These are phyloP conservation scores for Stemphylium beticola DNA, from an alignment of 2,329 filamentous ascomycete species.

Conservation along the genomic window DNA sequence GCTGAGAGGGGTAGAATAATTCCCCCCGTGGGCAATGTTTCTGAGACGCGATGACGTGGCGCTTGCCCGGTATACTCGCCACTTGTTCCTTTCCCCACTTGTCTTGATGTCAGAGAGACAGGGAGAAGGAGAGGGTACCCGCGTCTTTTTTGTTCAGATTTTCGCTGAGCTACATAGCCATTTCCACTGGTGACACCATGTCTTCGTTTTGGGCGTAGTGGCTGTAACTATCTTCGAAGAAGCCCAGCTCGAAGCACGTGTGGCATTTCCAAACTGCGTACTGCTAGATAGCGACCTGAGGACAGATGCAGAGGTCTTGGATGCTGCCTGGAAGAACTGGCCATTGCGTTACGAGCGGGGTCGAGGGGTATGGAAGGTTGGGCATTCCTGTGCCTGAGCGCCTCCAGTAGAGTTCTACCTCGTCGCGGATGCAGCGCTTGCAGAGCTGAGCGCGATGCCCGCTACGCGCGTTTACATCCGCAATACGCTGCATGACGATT, in stretches of 20 bases:
- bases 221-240: fast-evolving
- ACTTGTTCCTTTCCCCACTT: too few relatives aligned
- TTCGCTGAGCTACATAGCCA: too few relatives aligned
- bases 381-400: background rate
- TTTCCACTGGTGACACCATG: background rate
- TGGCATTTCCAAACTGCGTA: background rate
- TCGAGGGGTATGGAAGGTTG: too few relatives aligned
- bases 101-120: too few relatives aligned
- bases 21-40: too few relatives aligned
- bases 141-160: too few relatives aligned
- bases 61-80: too few relatives aligned
- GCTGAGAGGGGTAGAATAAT: too few relatives aligned
- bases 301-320: background rate
- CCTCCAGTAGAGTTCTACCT: constrained; percentile 8
- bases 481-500: background rate
- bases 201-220: background rate
- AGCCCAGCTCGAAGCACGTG: background rate
- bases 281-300: background rate
- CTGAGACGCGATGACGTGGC: too few relatives aligned
- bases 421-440: constrained; percentile 1
- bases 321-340: background rate
- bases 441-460: constrained; percentile 2
- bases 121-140: too few relatives aligned
- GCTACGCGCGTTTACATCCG: background rate
- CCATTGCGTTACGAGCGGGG: background rate